Percentiles rank a stretch among this genome's conserved stretches.
These are phyloP conservation scores for Brassica nigra DNA, from an alignment of 345 rosid genomes.

Conservation along the genomic window DNA sequence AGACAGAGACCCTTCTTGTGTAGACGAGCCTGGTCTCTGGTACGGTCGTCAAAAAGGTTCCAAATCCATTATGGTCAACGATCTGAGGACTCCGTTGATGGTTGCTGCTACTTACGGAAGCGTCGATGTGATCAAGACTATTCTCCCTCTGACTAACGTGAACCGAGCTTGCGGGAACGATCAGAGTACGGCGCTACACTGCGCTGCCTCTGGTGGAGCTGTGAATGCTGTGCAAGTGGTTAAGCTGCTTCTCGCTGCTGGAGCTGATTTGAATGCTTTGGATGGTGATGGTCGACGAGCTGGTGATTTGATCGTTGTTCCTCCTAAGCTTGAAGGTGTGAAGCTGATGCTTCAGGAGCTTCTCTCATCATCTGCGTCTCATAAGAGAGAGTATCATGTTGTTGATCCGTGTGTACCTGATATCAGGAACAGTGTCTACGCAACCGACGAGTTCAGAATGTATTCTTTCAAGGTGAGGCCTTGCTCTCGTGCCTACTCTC, in stretches of 20 bases:
- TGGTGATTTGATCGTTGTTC: slow-evolving; percentile 77
- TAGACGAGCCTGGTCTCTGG: slow-evolving; percentile 83
- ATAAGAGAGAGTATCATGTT: slow-evolving; percentile 82
- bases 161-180: slow-evolving; percentile 69
- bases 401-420: slow-evolving; percentile 88
- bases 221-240: slow-evolving; percentile 72
- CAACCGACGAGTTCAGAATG: slow-evolving; percentile 95
- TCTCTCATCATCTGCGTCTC: slow-evolving; percentile 52
- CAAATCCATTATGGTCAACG: slow-evolving; percentile 69
- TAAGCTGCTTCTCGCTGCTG: slow-evolving; percentile 74
- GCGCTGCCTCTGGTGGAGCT: slow-evolving; percentile 95
- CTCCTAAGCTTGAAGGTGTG: slow-evolving; percentile 63
- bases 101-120: slow-evolving; percentile 93
- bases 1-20: slow-evolving; percentile 62
- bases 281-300: slow-evolving; percentile 70
- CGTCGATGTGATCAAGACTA: slow-evolving; percentile 66
- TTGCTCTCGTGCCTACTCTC: slow-evolving; percentile 95
- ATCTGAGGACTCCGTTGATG: slow-evolving; percentile 85
- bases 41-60: slow-evolving; percentile 87
- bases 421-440: slow-evolving; percentile 85
- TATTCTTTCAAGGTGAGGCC: slow-evolving; percentile 93
- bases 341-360: slow-evolving; percentile 69
- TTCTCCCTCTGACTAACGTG: slow-evolving; percentile 68
- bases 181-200: slow-evolving; percentile 82
- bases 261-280: slow-evolving; percentile 65